phyloP scores from a whole-genome alignment of 768 basidiomycete genomes.

The Leccinum olivaceopallidum region DNA sequence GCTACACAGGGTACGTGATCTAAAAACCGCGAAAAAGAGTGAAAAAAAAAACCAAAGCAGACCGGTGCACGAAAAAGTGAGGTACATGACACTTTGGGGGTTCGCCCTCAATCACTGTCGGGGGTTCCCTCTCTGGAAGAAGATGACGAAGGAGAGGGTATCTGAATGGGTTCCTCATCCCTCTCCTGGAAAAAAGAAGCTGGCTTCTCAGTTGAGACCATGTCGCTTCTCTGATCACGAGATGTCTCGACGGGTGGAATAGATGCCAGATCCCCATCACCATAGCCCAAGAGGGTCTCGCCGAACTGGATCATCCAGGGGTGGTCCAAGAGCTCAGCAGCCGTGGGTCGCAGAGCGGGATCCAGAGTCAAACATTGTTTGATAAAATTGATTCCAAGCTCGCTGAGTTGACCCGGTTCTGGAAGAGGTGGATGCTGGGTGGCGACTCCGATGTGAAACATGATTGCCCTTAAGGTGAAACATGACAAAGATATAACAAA shows the following conservation, averaged over 20 bases:
- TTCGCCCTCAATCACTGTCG: conserved; percentile 24
- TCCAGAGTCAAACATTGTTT: conserved; percentile 89
- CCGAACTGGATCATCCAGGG: conserved; percentile 88
- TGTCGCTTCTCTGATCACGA: conserved; percentile 49
- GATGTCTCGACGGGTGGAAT: conserved; percentile 48
- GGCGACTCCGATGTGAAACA: conserved; percentile 98
- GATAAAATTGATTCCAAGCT: conserved; percentile 90
- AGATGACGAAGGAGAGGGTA: conserved; percentile 51
- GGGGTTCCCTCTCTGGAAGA: conserved; percentile 37
- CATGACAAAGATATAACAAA: conserved; percentile 3
- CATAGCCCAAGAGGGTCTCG: conserved; percentile 66
- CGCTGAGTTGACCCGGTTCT: conserved; percentile 85
- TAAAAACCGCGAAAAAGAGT: conserved; percentile 1
- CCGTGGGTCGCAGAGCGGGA: conserved; percentile 78
- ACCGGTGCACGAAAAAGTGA: not conserved
- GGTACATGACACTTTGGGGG: not conserved
- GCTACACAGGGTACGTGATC: conserved; percentile 20
- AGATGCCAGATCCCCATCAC: conserved; percentile 59
- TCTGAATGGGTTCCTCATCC: conserved; percentile 58
- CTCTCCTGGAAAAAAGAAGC: conserved; percentile 58
- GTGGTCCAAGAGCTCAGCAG: conserved; percentile 82
- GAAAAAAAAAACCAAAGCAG: conserved; percentile 1
- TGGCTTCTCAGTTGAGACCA: conserved; percentile 53
- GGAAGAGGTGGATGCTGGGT: conserved; percentile 96
- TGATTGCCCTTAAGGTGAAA: conserved; percentile 79